Conservation (phyloP, 306 rosid genomes). For the Cyamopsis tetragonoloba region DNA sequence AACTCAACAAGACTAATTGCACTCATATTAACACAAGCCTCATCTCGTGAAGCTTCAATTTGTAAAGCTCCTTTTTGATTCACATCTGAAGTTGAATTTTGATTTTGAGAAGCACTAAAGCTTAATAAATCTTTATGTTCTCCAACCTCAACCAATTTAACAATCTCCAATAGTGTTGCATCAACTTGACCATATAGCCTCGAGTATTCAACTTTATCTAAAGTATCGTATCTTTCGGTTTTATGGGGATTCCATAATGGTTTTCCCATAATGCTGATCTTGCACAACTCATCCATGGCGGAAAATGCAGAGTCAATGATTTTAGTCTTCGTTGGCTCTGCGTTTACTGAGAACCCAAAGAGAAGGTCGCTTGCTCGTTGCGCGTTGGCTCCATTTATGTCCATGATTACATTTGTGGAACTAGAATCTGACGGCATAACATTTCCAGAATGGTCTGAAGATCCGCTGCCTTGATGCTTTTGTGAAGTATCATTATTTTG, state of each 20-base stretch:
- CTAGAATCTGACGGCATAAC: background rate
- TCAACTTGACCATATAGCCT: slow-evolving; percentile 32
- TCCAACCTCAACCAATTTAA: slow-evolving; percentile 46
- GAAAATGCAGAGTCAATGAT: slow-evolving; percentile 27
- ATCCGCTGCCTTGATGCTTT: background rate
- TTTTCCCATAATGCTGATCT: slow-evolving; percentile 16
- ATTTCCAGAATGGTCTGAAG: background rate
- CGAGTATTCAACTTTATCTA: slow-evolving; percentile 32
- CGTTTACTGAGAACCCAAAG: slow-evolving; percentile 27
- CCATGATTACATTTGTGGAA: background rate
- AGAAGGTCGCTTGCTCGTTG: slow-evolving; percentile 45
- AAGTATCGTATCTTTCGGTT: slow-evolving; percentile 15
- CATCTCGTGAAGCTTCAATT: slow-evolving; percentile 48
- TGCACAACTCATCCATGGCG: slow-evolving; percentile 40
- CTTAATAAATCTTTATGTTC: slow-evolving; percentile 31
- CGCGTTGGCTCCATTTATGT: background rate
- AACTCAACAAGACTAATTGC: slow-evolving; percentile 34
- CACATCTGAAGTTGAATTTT: background rate
- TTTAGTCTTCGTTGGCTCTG: slow-evolving; percentile 2
- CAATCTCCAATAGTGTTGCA: slow-evolving; percentile 28
- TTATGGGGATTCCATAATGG: slow-evolving; percentile 39
- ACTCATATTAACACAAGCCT: slow-evolving; percentile 9
- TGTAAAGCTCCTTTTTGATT: background rate
- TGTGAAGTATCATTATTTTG: background rate
- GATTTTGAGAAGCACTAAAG: background rate